phyloP scores from a whole-genome alignment of 352 stramenopile genomes.

The Phytophthora brassicae region DNA sequence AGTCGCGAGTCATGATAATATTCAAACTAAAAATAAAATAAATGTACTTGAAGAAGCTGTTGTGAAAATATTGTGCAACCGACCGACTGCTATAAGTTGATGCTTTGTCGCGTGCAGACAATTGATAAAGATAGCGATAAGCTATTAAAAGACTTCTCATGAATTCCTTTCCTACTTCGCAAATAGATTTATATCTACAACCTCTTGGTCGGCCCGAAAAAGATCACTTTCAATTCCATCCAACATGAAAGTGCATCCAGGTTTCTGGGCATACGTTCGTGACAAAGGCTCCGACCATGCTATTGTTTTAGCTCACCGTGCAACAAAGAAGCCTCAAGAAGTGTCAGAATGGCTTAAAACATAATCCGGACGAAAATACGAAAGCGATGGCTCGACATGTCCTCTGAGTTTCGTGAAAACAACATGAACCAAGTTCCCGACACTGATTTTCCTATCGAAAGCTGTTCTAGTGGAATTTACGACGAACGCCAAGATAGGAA shows the following conservation, averaged over 20 bases:
- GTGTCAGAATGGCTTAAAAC: background rate
- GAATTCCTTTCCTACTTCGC: background rate
- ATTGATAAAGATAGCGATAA: no score
- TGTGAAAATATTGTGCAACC: background rate
- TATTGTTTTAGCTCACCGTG: background rate
- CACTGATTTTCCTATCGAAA: background rate
- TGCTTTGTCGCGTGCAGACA: no score
- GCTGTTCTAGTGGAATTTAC: background rate
- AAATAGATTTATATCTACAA: background rate
- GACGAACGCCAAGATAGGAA: background rate
- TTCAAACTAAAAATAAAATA: no score
- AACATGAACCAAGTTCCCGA: background rate
- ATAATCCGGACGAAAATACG: background rate
- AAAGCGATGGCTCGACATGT: background rate
- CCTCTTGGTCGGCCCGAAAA: background rate
- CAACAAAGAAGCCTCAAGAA: background rate
- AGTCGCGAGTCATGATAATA: no score
- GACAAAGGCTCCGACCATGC: background rate
- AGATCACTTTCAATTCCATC: background rate
- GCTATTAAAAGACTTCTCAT: no score
- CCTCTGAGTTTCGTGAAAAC: background rate
- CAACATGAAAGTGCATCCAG: background rate
- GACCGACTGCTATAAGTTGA: no score
- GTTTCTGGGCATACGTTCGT: background rate
- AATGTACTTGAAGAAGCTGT: no score